Evolutionary conservation across 441 rosid genomes (phyloP).

Genomic region (Adansonia rubrostipa): DNA sequence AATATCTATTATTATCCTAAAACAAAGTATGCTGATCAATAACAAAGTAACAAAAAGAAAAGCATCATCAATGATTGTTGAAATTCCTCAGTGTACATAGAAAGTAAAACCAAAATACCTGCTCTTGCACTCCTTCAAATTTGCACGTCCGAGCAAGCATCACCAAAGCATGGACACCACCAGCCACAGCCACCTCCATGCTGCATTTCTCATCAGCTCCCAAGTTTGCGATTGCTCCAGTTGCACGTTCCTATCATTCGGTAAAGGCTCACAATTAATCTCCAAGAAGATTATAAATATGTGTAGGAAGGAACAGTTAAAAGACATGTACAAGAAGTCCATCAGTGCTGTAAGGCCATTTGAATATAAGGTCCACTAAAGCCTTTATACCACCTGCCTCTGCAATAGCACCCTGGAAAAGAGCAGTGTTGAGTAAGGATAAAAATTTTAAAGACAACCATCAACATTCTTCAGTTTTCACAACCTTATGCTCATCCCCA

Average conservation of each 20-base stretch:
- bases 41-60: not conserved
- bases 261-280: not conserved
- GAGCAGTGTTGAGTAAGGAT: conserved; percentile 25
- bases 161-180: conserved; percentile 93
- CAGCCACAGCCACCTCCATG: conserved; percentile 83
- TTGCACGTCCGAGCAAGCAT: conserved; percentile 94
- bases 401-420: conserved; percentile 79
- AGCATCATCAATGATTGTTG: not conserved
- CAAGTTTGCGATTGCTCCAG: conserved; percentile 95
- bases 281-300: not conserved
- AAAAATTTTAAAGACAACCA: conserved; percentile 7
- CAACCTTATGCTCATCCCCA: conserved; percentile 97
- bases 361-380: conserved; percentile 90
- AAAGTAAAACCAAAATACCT: conserved; percentile 46
- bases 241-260: conserved; percentile 82
- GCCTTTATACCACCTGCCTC: conserved; percentile 94
- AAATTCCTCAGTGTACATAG: not conserved
- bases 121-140: conserved; percentile 94
- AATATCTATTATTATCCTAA: conserved; percentile 1
- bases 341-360: conserved; percentile 84
- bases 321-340: conserved; percentile 69
- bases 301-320: not conserved
- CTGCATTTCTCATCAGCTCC: conserved; percentile 98
- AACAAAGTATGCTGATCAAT: not conserved
- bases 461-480: not conserved